A percentile compares a stretch with the other conserved stretches of the same genome.
Evolutionary conservation across 1,139 yeast species (phyloP).

Genomic region (Candida sanyaensis): DNA sequence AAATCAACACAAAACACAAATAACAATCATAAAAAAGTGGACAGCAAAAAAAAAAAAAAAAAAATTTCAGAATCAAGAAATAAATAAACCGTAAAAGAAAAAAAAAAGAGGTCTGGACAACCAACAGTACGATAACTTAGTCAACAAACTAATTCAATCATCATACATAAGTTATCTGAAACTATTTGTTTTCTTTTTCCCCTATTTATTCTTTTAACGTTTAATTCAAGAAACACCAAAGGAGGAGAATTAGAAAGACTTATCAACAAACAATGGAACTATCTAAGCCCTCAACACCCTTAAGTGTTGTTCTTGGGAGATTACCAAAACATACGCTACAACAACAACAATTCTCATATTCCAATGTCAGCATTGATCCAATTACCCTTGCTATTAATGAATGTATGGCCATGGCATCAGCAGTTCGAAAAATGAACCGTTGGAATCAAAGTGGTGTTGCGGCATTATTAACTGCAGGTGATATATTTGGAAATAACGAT

Average conservation of each 20-base stretch:
- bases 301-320: conserved; percentile 2
- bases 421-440: conserved; percentile 85
- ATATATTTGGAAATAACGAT: conserved; percentile 28
- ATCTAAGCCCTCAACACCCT: conserved; percentile 5
- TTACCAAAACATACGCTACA: neutral
- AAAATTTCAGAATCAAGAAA: conserved; percentile 1
- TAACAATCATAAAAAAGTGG: neutral
- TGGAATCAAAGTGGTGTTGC: conserved; percentile 89
- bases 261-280: conserved; percentile 1
- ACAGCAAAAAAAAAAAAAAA: conserved; percentile 2
- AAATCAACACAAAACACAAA: neutral
- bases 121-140: neutral
- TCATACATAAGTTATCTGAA: neutral
- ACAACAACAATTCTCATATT: neutral
- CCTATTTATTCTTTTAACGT: too few species aligned
- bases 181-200: too few species aligned
- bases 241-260: neutral
- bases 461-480: conserved; percentile 72
- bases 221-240: neutral
- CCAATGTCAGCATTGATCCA: conserved; percentile 60
- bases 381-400: conserved; percentile 85
- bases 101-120: neutral
- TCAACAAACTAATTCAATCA: neutral
- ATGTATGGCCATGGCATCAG: conserved; percentile 82
- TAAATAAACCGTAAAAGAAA: neutral